Evolutionary conservation across 2,329 filamentous ascomycete species (phyloP).

Genomic region (Nemania sp.): DNA sequence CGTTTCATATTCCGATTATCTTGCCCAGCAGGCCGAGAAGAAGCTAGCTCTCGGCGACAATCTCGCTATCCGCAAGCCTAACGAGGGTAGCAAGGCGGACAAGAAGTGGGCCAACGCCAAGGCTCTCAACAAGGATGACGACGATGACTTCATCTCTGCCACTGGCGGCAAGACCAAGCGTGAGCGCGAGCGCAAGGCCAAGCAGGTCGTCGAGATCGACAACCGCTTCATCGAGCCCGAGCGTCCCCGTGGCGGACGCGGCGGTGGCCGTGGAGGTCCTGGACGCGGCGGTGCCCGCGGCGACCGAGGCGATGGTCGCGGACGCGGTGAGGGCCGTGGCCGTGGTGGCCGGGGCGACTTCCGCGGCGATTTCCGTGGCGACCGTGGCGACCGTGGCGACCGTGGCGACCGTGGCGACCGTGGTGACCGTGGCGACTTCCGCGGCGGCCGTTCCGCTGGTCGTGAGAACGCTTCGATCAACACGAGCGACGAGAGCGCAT

Average conservation of each 20-base stretch:
- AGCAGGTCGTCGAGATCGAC: constrained; percentile 87
- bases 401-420: constrained; percentile 44
- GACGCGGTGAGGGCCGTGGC: constrained; percentile 54
- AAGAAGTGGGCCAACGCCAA: constrained; percentile 94
- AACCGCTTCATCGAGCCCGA: constrained; percentile 76
- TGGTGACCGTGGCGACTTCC: constrained; percentile 35
- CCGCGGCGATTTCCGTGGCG: constrained; percentile 46
- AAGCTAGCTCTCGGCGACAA: constrained; percentile 68
- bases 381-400: constrained; percentile 46
- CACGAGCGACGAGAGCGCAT: constrained; percentile 60
- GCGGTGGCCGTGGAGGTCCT: constrained; percentile 53
- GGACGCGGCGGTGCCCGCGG: constrained; percentile 51
- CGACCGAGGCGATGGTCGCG: constrained; percentile 52
- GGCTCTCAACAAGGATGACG: constrained; percentile 65
- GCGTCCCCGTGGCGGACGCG: constrained; percentile 58
- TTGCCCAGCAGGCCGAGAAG: constrained; percentile 73
- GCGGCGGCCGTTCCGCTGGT: constrained; percentile 47
- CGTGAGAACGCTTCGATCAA: constrained; percentile 56
- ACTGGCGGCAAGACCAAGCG: constrained; percentile 77
- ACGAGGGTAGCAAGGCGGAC: constrained; percentile 84
- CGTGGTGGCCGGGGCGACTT: constrained; percentile 50
- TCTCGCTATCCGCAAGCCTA: constrained; percentile 80
- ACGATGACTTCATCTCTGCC: constrained; percentile 77
- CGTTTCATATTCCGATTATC: constrained; percentile 88
- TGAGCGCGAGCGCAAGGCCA: constrained; percentile 89